These are phyloP conservation scores for Alternaria postmessia DNA, from an alignment of 2,329 filamentous ascomycete species.

Conservation along the genomic window DNA sequence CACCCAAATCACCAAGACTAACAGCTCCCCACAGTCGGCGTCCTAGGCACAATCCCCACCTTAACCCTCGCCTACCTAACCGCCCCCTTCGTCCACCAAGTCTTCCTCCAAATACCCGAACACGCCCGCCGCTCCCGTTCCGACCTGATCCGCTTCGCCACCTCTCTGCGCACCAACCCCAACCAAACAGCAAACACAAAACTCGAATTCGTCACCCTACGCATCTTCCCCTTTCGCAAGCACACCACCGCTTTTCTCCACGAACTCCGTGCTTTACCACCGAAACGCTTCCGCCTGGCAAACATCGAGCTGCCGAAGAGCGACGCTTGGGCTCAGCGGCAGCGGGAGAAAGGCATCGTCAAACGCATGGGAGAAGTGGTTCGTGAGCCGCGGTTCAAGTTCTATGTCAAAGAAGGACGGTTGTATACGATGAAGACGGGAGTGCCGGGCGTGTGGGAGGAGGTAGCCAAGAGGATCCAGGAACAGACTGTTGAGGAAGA, in stretches of 20 bases:
- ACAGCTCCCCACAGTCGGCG: slow-evolving; percentile 30
- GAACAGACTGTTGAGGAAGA: slow-evolving; percentile 30
- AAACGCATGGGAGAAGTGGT: slow-evolving; percentile 33
- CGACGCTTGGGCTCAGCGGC: slow-evolving; percentile 26
- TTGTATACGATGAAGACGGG: slow-evolving; percentile 41
- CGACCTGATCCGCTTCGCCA: slow-evolving; percentile 38
- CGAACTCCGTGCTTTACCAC: slow-evolving; percentile 45
- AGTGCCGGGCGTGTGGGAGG: slow-evolving; percentile 48
- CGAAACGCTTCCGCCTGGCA: slow-evolving; percentile 37
- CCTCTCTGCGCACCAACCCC: slow-evolving; percentile 23
- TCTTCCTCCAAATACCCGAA: slow-evolving; percentile 45
- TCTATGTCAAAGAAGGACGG: slow-evolving; percentile 47
- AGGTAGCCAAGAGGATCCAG: slow-evolving; percentile 40
- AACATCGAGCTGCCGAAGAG: slow-evolving; percentile 44
- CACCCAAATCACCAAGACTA: not conserved
- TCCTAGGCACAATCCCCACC: slow-evolving; percentile 43
- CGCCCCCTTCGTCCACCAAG: slow-evolving; percentile 46
- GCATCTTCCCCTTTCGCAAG: slow-evolving; percentile 44
- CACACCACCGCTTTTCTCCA: slow-evolving; percentile 39
- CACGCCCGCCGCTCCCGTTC: slow-evolving; percentile 35
- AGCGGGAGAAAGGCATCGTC: slow-evolving; percentile 29
- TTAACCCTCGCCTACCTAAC: slow-evolving; percentile 45
- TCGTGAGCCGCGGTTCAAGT: slow-evolving; percentile 44
- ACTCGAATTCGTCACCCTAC: slow-evolving; percentile 48
- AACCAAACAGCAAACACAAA: slow-evolving; percentile 33